Evolutionary conservation across 345 rosid genomes (phyloP).

Genomic region (Abelmoschus esculentus): DNA sequence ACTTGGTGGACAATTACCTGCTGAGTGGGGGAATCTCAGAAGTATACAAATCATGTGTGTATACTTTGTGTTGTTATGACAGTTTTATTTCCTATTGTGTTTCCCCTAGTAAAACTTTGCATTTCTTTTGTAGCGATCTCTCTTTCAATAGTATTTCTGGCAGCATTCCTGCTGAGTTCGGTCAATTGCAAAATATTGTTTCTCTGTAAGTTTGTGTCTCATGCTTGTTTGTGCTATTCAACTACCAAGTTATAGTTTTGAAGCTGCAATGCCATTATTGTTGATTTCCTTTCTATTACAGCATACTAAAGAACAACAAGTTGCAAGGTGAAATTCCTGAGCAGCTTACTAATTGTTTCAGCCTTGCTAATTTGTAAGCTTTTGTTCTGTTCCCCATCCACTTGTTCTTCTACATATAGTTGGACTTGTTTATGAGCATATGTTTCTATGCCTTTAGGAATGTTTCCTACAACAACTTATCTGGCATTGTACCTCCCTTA

Average conservation of each 20-base stretch:
- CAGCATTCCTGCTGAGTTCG: conserved; percentile 64
- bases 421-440: neutral
- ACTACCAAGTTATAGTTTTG: neutral
- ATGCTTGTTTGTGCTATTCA: neutral
- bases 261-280: neutral
- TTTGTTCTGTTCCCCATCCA: neutral
- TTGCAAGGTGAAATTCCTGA: conserved; percentile 75
- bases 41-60: conserved; percentile 70
- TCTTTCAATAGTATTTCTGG: conserved; percentile 70
- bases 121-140: conserved; percentile 44
- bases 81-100: neutral
- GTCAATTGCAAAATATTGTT: conserved; percentile 69
- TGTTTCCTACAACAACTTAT: conserved; percentile 77
- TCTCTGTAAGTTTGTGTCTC: conserved; percentile 50
- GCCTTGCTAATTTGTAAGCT: conserved; percentile 56
- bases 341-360: conserved; percentile 73
- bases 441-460: conserved; percentile 35
- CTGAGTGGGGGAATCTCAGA: conserved; percentile 74
- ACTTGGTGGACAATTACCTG: conserved; percentile 58
- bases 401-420: neutral
- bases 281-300: conserved; percentile 14
- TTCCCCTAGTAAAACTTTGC: neutral
- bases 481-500: conserved; percentile 55
- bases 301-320: conserved; percentile 68
- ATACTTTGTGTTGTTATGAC: too few relatives aligned